Evolutionary conservation across 2,329 filamentous ascomycete genomes (phyloP).

Genomic region (Ophiostoma novo-ulmi): DNA sequence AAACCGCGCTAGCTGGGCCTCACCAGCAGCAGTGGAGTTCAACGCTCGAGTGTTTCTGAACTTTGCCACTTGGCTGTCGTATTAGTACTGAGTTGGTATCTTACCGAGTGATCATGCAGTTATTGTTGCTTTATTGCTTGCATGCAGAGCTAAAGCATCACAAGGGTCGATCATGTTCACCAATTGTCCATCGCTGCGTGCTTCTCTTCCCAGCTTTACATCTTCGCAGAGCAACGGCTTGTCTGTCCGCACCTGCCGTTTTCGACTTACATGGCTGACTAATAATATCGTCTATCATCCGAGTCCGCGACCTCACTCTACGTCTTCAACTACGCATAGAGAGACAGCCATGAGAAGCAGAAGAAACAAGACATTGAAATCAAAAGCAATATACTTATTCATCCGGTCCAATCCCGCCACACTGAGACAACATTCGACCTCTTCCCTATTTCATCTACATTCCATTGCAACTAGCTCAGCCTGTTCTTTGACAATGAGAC

Average conservation of each 20-base stretch:
- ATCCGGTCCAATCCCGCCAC: neutral
- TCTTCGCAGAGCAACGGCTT: neutral
- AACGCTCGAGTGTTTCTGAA: neutral
- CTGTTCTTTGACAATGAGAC: neutral
- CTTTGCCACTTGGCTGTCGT: neutral
- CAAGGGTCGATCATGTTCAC: neutral
- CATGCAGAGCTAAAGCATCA: neutral
- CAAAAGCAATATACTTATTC: neutral
- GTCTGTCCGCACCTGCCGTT: neutral
- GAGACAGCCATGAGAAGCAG: neutral
- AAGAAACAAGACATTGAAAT: neutral
- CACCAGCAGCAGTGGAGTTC: neutral
- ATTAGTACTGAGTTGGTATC: neutral
- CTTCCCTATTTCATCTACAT: neutral
- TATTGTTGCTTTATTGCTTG: neutral
- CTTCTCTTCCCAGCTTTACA: neutral
- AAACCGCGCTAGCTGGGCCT: neutral
- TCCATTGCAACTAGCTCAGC: neutral
- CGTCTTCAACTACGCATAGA: neutral
- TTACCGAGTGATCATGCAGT: neutral
- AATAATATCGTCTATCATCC: neutral
- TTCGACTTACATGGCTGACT: neutral
- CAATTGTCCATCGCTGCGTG: neutral
- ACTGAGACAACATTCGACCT: conserved; percentile 1
- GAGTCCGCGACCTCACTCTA: too few species aligned